phyloP scores from a whole-genome alignment of 75 land plant genomes.

The Picea glauca region DNA sequence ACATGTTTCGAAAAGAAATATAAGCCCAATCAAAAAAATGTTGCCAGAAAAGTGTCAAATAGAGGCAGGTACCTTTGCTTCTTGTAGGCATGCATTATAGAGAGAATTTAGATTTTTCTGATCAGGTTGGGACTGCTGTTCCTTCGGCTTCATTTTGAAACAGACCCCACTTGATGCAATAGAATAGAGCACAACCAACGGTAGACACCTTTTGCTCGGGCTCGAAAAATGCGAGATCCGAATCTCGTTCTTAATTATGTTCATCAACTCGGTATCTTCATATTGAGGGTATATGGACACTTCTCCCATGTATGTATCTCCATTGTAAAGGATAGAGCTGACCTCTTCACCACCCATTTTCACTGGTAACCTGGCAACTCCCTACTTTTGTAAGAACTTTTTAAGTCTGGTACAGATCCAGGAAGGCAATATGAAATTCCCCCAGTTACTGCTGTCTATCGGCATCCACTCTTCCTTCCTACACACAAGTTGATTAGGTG shows the following conservation, averaged over 20 bases:
- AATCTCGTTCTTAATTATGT: slow-evolving; percentile 34
- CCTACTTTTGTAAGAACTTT: background rate
- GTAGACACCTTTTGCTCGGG: slow-evolving; percentile 92
- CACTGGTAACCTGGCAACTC: background rate
- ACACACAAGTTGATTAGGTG: background rate
- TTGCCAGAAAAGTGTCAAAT: background rate
- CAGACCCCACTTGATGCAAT: slow-evolving; percentile 47
- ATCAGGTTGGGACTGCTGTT: slow-evolving; percentile 12
- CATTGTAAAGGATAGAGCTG: slow-evolving; percentile 45
- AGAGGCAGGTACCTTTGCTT: slow-evolving; percentile 55
- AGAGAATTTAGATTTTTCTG: slow-evolving; percentile 37
- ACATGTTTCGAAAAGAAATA: background rate
- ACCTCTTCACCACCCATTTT: slow-evolving; percentile 21
- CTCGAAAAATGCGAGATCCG: slow-evolving; percentile 65
- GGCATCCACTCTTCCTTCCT: too few species aligned
- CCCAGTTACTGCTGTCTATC: background rate
- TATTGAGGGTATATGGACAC: slow-evolving; percentile 38
- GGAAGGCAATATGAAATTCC: background rate
- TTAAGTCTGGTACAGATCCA: slow-evolving; percentile 4
- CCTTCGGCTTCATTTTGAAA: slow-evolving; percentile 74
- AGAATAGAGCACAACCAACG: slow-evolving; percentile 85
- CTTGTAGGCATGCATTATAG: slow-evolving; percentile 48
- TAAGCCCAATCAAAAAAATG: background rate
- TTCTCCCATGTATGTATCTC: slow-evolving; percentile 43
- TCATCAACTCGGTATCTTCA: slow-evolving; percentile 6